A percentile compares a stretch with the other conserved stretches of the same genome.
phyloP scores from a whole-genome alignment of 306 rosid genomes.

The Cucurbita argyrosperma region DNA sequence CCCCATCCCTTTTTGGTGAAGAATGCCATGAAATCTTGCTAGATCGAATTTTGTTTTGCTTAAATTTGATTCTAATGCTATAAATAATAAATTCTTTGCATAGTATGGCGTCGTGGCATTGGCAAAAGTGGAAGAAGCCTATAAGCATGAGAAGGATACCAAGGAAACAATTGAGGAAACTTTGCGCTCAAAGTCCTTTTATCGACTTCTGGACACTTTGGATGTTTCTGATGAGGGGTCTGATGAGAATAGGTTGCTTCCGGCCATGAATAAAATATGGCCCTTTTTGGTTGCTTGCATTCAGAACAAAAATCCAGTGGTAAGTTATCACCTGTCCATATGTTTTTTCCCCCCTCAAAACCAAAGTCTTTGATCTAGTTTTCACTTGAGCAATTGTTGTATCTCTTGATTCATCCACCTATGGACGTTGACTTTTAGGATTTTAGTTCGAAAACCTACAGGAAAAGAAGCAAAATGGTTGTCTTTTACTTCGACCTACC shows the following conservation, averaged over 20 bases:
- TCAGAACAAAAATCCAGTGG: slow-evolving; percentile 65
- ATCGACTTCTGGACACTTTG: slow-evolving; percentile 51
- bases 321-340: slow-evolving; percentile 19
- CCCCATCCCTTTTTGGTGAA: neutral
- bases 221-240: slow-evolving; percentile 47
- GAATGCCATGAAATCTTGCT: neutral
- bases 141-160: slow-evolving; percentile 47
- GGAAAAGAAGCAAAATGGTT: neutral
- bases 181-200: slow-evolving; percentile 31
- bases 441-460: neutral
- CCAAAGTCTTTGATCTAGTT: neutral
- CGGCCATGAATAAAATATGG: slow-evolving; percentile 93
- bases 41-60: neutral
- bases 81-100: neutral
- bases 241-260: slow-evolving; percentile 86
- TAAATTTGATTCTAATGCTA: neutral
- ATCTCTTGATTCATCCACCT: neutral
- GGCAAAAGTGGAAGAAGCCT: slow-evolving; percentile 73
- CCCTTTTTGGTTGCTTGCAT: slow-evolving; percentile 68
- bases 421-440: neutral
- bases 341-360: neutral
- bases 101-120: slow-evolving; percentile 45
- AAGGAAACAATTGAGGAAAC: slow-evolving; percentile 59
- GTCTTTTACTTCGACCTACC: neutral
- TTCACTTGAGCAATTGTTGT: neutral